phyloP scores from a whole-genome alignment of 2,329 filamentous ascomycete genomes.

The Orbilia javanica region DNA sequence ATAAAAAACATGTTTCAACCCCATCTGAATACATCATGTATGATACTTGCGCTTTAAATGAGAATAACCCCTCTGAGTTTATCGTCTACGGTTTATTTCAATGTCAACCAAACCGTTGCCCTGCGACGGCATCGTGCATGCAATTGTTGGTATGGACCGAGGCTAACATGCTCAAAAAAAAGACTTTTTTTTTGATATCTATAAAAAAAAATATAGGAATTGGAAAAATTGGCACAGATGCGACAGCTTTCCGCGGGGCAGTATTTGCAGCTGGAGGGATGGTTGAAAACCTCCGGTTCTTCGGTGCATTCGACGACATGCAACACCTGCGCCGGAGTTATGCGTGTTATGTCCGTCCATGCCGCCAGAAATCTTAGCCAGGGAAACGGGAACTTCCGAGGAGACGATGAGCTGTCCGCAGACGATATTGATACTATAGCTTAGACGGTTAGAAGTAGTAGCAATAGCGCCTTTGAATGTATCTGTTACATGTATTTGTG shows the following conservation, averaged over 20 bases:
- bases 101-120: neutral
- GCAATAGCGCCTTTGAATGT: neutral
- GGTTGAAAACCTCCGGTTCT: constrained; percentile 13
- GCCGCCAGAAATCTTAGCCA: constrained; percentile 6
- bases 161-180: neutral
- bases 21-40: constrained; percentile 56
- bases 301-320: neutral
- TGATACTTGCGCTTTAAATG: constrained; percentile 59
- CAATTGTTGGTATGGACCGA: neutral
- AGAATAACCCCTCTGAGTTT: constrained; percentile 57
- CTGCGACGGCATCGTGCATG: neutral
- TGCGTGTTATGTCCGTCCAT: neutral
- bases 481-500: neutral
- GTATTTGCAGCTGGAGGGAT: too few species aligned
- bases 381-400: neutral
- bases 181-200: neutral
- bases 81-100: constrained; percentile 28
- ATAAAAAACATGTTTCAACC: constrained; percentile 59
- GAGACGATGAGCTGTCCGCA: neutral
- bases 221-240: too few species aligned
- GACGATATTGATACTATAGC: neutral
- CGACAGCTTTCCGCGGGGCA: too few species aligned
- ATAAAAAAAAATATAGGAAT: neutral
- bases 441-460: constrained; percentile 1
- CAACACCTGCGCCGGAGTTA: neutral